These are phyloP conservation scores for Nothophaeocryptopus gaeumannii DNA, from an alignment of 2,329 filamentous ascomycete species.

Conservation along the genomic window DNA sequence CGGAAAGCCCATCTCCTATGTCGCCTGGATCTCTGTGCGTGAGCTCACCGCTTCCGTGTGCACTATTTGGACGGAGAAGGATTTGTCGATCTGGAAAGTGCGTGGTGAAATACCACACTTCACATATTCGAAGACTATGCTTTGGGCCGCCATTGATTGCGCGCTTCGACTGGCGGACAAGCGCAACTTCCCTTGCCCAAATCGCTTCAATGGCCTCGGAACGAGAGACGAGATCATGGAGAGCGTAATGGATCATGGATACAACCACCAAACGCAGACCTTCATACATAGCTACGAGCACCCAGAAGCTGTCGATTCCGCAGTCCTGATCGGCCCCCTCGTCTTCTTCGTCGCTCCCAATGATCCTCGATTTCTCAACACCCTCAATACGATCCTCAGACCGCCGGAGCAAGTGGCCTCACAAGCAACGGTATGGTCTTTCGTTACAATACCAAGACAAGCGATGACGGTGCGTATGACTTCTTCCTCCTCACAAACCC, in stretches of 20 bases:
- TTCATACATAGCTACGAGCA: conserved; percentile 77
- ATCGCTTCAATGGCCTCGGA: conserved; percentile 54
- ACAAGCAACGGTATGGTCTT: conserved; percentile 40
- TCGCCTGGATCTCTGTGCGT: conserved; percentile 69
- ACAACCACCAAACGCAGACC: conserved; percentile 65
- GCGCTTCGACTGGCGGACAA: conserved; percentile 42
- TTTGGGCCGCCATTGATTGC: conserved; percentile 74
- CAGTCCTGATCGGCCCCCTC: conserved; percentile 71
- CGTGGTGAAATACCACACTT: conserved; percentile 74
- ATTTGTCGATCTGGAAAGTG: conserved; percentile 85
- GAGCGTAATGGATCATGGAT: conserved; percentile 75
- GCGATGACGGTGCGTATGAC: background rate
- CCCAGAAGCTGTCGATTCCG: conserved; percentile 67
- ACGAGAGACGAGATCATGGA: conserved; percentile 69
- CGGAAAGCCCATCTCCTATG: conserved; percentile 66
- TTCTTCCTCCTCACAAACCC: too few species aligned
- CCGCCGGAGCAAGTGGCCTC: conserved; percentile 70
- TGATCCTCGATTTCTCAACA: conserved; percentile 70
- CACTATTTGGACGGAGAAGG: conserved; percentile 61
- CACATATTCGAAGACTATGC: conserved; percentile 77
- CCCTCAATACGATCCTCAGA: conserved; percentile 68
- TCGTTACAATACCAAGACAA: background rate
- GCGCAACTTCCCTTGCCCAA: conserved; percentile 70
- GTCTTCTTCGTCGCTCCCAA: conserved; percentile 79
- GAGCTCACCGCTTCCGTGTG: conserved; percentile 69